These are phyloP conservation scores for Diaporthe sp. DNA, from an alignment of 2,329 filamentous ascomycete genomes.

Conservation along the genomic window DNA sequence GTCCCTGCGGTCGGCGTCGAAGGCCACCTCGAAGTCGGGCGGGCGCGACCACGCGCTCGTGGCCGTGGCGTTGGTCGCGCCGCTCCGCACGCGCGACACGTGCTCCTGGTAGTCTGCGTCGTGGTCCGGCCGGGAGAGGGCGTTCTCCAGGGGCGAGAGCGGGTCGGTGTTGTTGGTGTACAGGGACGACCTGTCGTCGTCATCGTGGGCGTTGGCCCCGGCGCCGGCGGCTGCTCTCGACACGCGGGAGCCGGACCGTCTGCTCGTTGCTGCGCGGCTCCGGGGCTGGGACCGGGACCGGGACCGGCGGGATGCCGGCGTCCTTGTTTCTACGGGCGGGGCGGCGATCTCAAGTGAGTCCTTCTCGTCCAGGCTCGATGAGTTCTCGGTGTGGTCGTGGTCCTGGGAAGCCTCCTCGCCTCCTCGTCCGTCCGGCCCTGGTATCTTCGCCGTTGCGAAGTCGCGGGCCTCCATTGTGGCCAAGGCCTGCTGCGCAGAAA, in stretches of 20 bases:
- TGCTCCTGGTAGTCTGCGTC: conserved; percentile 43
- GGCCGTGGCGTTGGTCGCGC: conserved; percentile 51
- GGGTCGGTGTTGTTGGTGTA: conserved; percentile 38
- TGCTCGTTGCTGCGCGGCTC: conserved; percentile 5
- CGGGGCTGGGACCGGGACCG: not conserved
- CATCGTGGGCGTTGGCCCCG: not conserved
- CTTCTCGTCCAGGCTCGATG: conserved; percentile 26
- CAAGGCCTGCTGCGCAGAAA: not conserved
- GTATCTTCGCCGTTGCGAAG: conserved; percentile 11
- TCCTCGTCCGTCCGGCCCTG: not conserved
- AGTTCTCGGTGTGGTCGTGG: conserved; percentile 29
- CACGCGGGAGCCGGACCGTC: conserved; percentile 23
- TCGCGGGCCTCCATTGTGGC: conserved; percentile 13
- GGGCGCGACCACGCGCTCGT: conserved; percentile 56
- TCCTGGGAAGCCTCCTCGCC: conserved; percentile 19
- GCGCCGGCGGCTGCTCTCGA: not conserved
- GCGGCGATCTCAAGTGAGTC: conserved; percentile 8
- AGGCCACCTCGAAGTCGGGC: conserved; percentile 78
- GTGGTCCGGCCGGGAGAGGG: conserved; percentile 35
- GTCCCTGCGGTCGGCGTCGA: conserved; percentile 66
- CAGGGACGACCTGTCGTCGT: conserved; percentile 26
- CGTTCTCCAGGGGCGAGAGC: conserved; percentile 38
- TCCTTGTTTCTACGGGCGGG: not conserved
- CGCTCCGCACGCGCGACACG: conserved; percentile 54
- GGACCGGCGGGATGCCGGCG: conserved; percentile 6